Evolutionary conservation across 345 rosid genomes (phyloP), one percentile per base, ranked within the genome.

Genomic region (Gossypium stocksii): DNA sequence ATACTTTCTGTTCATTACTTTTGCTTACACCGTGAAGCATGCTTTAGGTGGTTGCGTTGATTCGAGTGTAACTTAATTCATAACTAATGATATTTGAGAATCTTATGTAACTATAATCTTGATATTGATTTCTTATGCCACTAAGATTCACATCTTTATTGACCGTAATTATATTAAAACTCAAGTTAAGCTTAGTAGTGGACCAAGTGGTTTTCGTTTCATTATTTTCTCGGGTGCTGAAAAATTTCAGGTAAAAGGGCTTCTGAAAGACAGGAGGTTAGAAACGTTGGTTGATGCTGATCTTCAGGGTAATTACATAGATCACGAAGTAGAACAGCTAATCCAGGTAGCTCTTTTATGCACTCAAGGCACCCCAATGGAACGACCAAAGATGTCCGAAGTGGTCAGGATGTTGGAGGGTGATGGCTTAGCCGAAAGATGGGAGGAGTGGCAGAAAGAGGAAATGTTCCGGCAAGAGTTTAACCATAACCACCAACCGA

Each of bases 371-470:
- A 79, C 91, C 23, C 86, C 97, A 17, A 19, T 82, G 92, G 98
- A 90, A 78, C 84, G 98, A 22, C 98, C 97, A 0, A 92, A 89
- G 82, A 94, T 94, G 98, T 87, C 94, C 0, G 98, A 94, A 51
- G 98, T 90, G 14, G 97, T 94, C 9, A 92, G 94, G 78, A 94
- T 92, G 98, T 87, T 94, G 17, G 97, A 94, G 85, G 98, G 98
- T 2, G 97, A 92, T 46, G 94, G 97, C 9, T 86, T 92, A 84
- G 89, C 97, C 3, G 89, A 90, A 83, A 89, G 87, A 80, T 92
- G 98, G 98, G 94, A 92, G 80, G 92, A 92, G 58, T 93, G 98
- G 99, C 97, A 93, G 84, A 94, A 91, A 71, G 97, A 89, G 62
- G 99, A 95, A 75, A 74, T 80, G 74, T 77, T 84, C 79, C 86